A percentile compares a stretch with the other conserved stretches of the same genome.
Evolutionary conservation across 352 stramenopile genomes (phyloP).

Genomic region (Pelagophyceae sp.): DNA sequence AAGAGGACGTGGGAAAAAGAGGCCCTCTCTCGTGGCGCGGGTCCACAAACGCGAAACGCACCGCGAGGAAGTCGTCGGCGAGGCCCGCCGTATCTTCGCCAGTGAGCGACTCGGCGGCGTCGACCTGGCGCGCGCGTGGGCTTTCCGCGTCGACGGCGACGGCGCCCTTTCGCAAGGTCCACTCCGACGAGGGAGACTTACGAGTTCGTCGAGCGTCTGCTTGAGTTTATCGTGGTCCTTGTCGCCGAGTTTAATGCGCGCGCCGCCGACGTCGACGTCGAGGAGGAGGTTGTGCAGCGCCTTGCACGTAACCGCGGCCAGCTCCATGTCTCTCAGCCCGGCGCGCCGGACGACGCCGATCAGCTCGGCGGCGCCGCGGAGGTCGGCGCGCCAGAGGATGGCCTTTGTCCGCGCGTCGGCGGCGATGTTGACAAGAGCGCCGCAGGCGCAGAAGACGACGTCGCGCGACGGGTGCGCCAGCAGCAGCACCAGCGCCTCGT

Average conservation of each 20-base stretch:
- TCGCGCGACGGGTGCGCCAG: conserved; percentile 63
- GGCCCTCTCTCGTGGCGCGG: too few species aligned
- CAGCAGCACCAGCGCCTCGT: conserved; percentile 60
- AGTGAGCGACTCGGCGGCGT: not conserved
- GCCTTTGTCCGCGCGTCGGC: conserved; percentile 43
- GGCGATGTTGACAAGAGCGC: conserved; percentile 68
- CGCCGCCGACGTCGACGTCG: not conserved
- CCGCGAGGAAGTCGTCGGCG: not conserved
- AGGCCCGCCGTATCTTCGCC: not conserved
- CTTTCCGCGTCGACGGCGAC: not conserved
- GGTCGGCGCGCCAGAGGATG: conserved; percentile 25
- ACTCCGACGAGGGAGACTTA: too few species aligned
- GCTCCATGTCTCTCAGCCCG: conserved; percentile 51
- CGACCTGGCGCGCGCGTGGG: not conserved
- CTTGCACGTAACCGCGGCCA: conserved; percentile 65
- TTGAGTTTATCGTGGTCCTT: not conserved
- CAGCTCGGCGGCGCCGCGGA: conserved; percentile 42
- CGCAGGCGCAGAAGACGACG: conserved; percentile 62
- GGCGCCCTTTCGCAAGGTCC: too few species aligned
- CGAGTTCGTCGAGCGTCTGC: conserved; percentile 5
- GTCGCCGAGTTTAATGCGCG: not conserved
- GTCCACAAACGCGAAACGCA: too few species aligned
- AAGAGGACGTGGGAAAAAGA: too few species aligned
- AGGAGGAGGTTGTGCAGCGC: conserved; percentile 62
- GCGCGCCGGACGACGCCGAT: conserved; percentile 50